Base-by-base conservation (phyloP, 116 monocot genomes). In the Thalassia testudinum region DNA sequence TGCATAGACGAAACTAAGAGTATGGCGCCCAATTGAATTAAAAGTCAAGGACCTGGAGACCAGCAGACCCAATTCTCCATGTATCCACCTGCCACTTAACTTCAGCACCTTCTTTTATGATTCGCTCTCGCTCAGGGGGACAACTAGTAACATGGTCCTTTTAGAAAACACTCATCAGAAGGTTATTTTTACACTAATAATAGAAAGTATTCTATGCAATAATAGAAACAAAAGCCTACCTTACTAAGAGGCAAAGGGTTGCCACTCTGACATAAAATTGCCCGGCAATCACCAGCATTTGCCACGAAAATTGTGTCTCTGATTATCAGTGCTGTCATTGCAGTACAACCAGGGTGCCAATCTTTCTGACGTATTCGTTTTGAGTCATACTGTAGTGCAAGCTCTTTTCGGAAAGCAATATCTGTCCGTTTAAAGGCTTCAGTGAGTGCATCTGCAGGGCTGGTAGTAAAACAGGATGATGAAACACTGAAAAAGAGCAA, bases 201-300 rank as follows among this genome's bases (percentile, higher is more conserved):
- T 10, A 57, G 14, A 42, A 42, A 42, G 22, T 42, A 57, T 7
- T 7, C 17, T 12, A 44, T 24, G 17, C 24, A 45, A 12, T 26
- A 1, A 22, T 5, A 0, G 1, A 50, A 10, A 10, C 3, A 34
- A 0, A 37, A 40, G 25, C 15, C 16, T 30, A 88, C 88, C 79
- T 82, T 85, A 68, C 70, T 95, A 71, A 95, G 44, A 10, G 76
- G 65, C 65, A 79, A 67, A 50, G 89, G 79, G 12, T 38, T 52
- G 24, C 95, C 95, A 63, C 43, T 52, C 58, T 79, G 81, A 58
- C 74, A 85, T 43, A 95, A 62, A 27, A 95, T 72, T 28, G 82
- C 68, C 19, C 95, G 88, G 26, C 95, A 88, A 77, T 95, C 95
- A 63, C 95, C 95, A 73, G 88, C 95, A 88, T 95, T 95, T 54